Base-by-base conservation (phyloP, 495 filamentous ascomycete genomes). In the Haplographium delicatum region DNA sequence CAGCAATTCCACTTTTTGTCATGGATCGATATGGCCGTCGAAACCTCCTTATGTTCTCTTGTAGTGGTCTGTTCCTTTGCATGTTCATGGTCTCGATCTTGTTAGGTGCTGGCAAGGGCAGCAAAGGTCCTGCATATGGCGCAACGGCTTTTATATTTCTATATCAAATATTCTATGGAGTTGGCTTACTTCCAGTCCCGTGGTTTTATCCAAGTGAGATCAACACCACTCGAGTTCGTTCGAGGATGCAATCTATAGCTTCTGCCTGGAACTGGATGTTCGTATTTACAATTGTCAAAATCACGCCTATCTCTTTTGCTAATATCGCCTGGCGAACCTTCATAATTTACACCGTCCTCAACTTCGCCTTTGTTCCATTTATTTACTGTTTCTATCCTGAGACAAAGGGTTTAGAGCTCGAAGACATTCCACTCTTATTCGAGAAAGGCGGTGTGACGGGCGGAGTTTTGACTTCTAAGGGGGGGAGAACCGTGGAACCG, bases 371-470 rank as follows among this genome's bases (percentile, higher is more conserved):
- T 58, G 70, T 88, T 31, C 83, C 83, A 0, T 70, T 79, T 3
- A 73, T 85, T 31, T 87, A 82, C 66, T 82, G 82, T 70, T 84
- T 88, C 75, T 86, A 82, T 61, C 84, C 84, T 0, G 84, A 88
- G 61, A 89, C 85, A 2, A 79, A 78, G 11, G 79, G 80, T 58
- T 77, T 83, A 18, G 80, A 77, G 4, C 70, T 89, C 16, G 85
- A 89, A 55, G 84, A 88, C 62, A 81, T 88, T 75, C 83, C 87
- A 60, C 67, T 68, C 50, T 84, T 89, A 56, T 88, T 89, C 74
- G 75, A 72, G 61, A 84, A 83, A 62, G 51, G 44, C 3, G 51
- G 51, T 18, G 38, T 54, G 6, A 44, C 51, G 19, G 51, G 44
- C 1, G 44, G 33, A 3, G 44, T 49, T 15, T 54, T 31, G 2